Base-by-base conservation (phyloP, 106 monocot genomes). In the Acorus calamus region DNA sequence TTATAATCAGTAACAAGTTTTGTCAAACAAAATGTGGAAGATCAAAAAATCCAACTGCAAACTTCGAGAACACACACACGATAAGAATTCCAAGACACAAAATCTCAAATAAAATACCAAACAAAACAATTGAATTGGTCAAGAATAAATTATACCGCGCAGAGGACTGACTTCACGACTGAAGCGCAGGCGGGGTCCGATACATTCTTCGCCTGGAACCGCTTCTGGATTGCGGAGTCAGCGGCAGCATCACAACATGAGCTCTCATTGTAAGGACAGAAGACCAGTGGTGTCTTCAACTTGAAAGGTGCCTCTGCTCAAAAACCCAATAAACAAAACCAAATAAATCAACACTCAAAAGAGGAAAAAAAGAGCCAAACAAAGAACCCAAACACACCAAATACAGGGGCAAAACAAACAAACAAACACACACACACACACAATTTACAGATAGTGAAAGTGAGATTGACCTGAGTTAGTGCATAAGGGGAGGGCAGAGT, bases 221-320 rank as follows among this genome's bases (percentile, higher is more conserved):
- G 67, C 71, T 71, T 81, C 66, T 79, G 49, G 44, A 92, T 7
- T 2, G 64, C 61, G 3, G 80, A 48, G 49, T 94, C 94, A 5
- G 78, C 83, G 8, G 75, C 60, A 10, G 85, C 61, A 60, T 74
- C 77, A 68, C 98, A 98, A 79, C 92, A 98, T 68, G 74, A 75
- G 66, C 82, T 88, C 44, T 83, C 83, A 52, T 62, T 75, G 78
- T 88, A 88, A 43, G 68, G 44, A 56, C 98, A 98, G 74, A 98
- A 98, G 10, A 60, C 41, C 60, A 98, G 59, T n/a, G 91, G 80
- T 0, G 68, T 52, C 66, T 81, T 92, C 44, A 76, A 66, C 3
- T 47, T 71, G 49, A 79, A 57, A 6, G 92, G 98, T 11, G 92
- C 87, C 65, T 74, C 92, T 92, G 46, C 14, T 44, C 52, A 62